Base-by-base conservation (phyloP, 169 alveolate species). In the Plasmodium fragile region DNA sequence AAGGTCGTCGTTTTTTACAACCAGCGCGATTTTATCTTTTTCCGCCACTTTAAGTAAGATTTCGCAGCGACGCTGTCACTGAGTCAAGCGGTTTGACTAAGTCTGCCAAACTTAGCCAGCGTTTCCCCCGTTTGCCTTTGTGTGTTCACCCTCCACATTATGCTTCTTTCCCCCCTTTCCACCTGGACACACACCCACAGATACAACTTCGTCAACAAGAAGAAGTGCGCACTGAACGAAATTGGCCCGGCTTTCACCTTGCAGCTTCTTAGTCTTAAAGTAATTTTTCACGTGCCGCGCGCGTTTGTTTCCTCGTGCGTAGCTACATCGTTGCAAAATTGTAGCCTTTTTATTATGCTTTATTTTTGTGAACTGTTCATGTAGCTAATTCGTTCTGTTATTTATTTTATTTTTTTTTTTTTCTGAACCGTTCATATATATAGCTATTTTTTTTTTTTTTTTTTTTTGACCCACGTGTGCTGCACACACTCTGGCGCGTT, bases 231-330 rank as follows among this genome's bases (percentile, higher is more conserved):
- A 71, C 95, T 99, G 87, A 98, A 98, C 95, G 99, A 99, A 96
- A 98, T 99, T 32, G 99, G 99, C 0, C 99, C 99, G 8, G 97
- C 99, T 75, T 98, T 99, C 95, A 98, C 99, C 71, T 95, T 99
- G 94, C 98, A 99, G 96, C 95, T 99, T 70, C 96, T 97, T 83
- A 97, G 98, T 94, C 96, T 99, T 34, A 99, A 99, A 97, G 97
- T 97, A 87, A 98, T 98, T 22, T 93, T 97, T 11, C 97, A 96
- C 82, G 97, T 65, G 83, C 72, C 91, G 18, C 28, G 49, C 41
- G 82, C 69, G 65, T 49, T 43, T 65, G 16, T 25, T 18, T 65
- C 39, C 39, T 22, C 36, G 39, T 65, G 75, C 25, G 30, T 65
- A 7, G 30, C 36, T 22, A 25, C 16, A 39, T 18, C 75, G 13